Conservation (phyloP, 1,284 basidiomycete species). For the Pseudozyma tsukubaensis region DNA sequence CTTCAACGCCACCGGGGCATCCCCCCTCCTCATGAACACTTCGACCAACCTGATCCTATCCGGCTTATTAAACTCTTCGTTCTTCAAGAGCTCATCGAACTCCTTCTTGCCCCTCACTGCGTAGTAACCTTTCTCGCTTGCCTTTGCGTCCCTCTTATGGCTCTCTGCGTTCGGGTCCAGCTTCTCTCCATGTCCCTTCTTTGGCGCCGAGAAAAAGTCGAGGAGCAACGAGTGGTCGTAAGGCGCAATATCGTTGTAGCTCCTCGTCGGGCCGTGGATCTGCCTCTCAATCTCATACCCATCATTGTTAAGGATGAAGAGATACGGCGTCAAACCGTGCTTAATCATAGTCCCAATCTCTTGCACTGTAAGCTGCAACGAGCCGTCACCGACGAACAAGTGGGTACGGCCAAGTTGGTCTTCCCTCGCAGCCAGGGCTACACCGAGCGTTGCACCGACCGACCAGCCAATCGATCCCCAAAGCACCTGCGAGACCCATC, state of each 20-base stretch:
- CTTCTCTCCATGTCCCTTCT: slow-evolving; percentile 14
- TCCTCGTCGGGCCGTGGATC: slow-evolving; percentile 76
- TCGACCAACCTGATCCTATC: slow-evolving; percentile 82
- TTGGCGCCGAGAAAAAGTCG: slow-evolving; percentile 48
- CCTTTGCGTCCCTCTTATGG: slow-evolving; percentile 71
- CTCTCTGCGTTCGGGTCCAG: slow-evolving; percentile 30
- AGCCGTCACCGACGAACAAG: slow-evolving; percentile 80
- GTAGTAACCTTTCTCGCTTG: slow-evolving; percentile 74
- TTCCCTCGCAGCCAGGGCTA: slow-evolving; percentile 81
- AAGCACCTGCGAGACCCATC: slow-evolving; percentile 73
- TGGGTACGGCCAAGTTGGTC: slow-evolving; percentile 75
- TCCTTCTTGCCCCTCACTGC: slow-evolving; percentile 76
- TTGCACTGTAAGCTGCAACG: slow-evolving; percentile 72
- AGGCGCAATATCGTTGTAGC: slow-evolving; percentile 61
- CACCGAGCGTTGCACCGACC: slow-evolving; percentile 78
- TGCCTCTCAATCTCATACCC: slow-evolving; percentile 81
- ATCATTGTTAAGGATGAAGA: slow-evolving; percentile 88
- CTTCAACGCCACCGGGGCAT: slow-evolving; percentile 78
- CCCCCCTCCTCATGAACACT: slow-evolving; percentile 79
- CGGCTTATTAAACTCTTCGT: slow-evolving; percentile 74
- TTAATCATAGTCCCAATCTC: slow-evolving; percentile 81
- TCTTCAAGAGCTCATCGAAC: slow-evolving; percentile 75
- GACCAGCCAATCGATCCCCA: slow-evolving; percentile 91
- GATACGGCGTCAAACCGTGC: slow-evolving; percentile 77
- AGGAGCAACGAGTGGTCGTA: slow-evolving; percentile 53